Percentiles rank a stretch among this genome's conserved stretches.
These are phyloP conservation scores for Corrigiola litoralis DNA, from an alignment of 179 eudicot genomes.

Conservation along the genomic window DNA sequence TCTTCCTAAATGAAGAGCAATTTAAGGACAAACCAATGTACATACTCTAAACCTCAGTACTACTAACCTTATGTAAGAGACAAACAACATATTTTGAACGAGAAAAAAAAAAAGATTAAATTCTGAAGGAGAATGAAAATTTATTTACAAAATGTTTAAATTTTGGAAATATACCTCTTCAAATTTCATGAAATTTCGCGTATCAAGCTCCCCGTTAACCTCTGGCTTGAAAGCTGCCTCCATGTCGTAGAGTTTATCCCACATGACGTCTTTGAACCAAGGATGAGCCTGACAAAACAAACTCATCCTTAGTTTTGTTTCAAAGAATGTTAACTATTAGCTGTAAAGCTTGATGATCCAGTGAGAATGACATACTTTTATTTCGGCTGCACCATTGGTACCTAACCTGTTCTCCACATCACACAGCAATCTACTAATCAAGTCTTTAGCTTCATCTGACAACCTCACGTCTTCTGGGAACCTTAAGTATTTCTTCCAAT, in stretches of 20 bases:
- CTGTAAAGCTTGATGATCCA: no score
- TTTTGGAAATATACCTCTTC: slow-evolving; percentile 82
- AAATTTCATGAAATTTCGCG: slow-evolving; percentile 58
- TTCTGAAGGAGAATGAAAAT: not conserved
- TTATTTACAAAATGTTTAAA: not conserved
- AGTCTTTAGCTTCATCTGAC: slow-evolving; percentile 61
- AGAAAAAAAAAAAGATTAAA: not conserved
- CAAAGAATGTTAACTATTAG: not conserved
- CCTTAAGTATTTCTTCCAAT: slow-evolving; percentile 60
- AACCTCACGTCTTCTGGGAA: slow-evolving; percentile 56
- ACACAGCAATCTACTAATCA: slow-evolving; percentile 58
- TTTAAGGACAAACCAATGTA: no score
- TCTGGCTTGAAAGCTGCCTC: slow-evolving; percentile 73
- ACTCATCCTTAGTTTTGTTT: not conserved
- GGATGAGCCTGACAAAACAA: slow-evolving; percentile 49
- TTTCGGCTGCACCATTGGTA: slow-evolving; percentile 48
- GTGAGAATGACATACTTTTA: slow-evolving; percentile 36
- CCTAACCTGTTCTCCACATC: slow-evolving; percentile 64
- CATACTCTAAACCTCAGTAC: no score
- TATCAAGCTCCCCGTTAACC: slow-evolving; percentile 59
- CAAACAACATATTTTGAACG: no score
- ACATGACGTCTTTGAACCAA: slow-evolving; percentile 58
- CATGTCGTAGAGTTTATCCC: slow-evolving; percentile 62
- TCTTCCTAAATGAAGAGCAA: no score
- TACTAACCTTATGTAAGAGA: no score